Base-by-base conservation (phyloP, 1,284 basidiomycete genomes). In the Puccinia coronata region DNA sequence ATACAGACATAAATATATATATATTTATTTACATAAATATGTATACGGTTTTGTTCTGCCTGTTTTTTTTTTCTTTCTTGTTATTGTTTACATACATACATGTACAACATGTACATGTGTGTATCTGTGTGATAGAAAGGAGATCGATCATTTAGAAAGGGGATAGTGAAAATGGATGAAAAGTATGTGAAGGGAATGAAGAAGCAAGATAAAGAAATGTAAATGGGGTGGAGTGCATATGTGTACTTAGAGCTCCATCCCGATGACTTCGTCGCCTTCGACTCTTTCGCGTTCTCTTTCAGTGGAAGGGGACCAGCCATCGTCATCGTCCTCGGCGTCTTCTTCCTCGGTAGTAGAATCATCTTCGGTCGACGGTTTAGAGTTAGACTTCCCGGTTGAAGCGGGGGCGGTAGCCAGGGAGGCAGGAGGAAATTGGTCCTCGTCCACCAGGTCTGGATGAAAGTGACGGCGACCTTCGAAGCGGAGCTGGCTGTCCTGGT, bases 401-500 rank as follows among this genome's bases (percentile, higher is more conserved):
- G 2, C 39, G 20, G 63, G 63, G 23, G 2, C 9, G 41, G 63
- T 31, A 31, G 39, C 41, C 16, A 23, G 43, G 18, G 63, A 23
- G 1, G 61, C 23, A 16, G 63, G 41, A 2, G 39, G 63, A 39
- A 34, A 59, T 34, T 31, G 47, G 23, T 69, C 65, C 5, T 73
- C 71, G n/a, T 61, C 55, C 4, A 47, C 41, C 18, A 43, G 57
- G 31, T 63, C 39, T 23, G 25, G 41, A 76, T 76, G 51, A 8
- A 31, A 55, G 25, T 47, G 59, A 9, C 28, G 36, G 3, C 57
- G 41, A 47, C 59, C 63, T 69, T 78, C 55, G 49, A 78, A 78
- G 31, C 75, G 59, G 47, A 78, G 65, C 49, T 67, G 43, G 41
- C 75, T 78, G 34, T 78, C 75, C 18, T 59, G 57, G 51, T 78